Evolutionary conservation across 192 early-diverging fungal genomes (phyloP), one percentile per base, ranked within the genome.

Genomic region (Lobulomyces angularis): DNA sequence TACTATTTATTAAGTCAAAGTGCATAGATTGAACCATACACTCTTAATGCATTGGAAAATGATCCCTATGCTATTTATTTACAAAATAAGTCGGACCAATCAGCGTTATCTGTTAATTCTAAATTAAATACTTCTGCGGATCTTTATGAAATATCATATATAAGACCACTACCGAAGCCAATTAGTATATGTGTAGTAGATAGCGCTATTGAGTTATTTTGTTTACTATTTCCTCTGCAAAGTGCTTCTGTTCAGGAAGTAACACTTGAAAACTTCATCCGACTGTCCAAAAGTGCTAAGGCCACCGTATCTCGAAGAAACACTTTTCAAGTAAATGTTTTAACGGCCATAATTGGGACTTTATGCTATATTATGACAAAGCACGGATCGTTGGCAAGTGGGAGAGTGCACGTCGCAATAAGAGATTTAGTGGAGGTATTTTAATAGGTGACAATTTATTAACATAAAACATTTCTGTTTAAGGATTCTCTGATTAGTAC

Each of bases 241-340:
- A 63, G 64, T 6, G 71, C 80, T 17, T 48, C 69, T 3, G 62
- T 72, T 11, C 94, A 97, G 59, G 76, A 84, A 22, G 58, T 83
- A 0, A 38, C 74, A 25, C 65, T 92, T 29, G 90, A 92, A 20
- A 67, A 77, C 2, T 61, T 95, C 27, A 64, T 77, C 1, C 75
- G 74, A 37, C 51, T 61, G 28, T 58, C 81, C 29, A 73, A 82
- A 43, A 61, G 53, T 19, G 49, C 72, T 24, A 81, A 79, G 71
- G 59, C 82, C 66, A 57, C 80, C 67, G 19, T 59, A 9, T 77
- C 73, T 23, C 62, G 85, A 26, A 79, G 86, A 41, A 65, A 73
- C 49, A 79, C 89, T 0, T 64, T 86, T 27, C 75, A 86, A 39
- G 67, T 83, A 8, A 97, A 97, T 54, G 58, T 79, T 20, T 56